Conservation (phyloP, 331 rosid genomes). For the Acacia concinna region DNA sequence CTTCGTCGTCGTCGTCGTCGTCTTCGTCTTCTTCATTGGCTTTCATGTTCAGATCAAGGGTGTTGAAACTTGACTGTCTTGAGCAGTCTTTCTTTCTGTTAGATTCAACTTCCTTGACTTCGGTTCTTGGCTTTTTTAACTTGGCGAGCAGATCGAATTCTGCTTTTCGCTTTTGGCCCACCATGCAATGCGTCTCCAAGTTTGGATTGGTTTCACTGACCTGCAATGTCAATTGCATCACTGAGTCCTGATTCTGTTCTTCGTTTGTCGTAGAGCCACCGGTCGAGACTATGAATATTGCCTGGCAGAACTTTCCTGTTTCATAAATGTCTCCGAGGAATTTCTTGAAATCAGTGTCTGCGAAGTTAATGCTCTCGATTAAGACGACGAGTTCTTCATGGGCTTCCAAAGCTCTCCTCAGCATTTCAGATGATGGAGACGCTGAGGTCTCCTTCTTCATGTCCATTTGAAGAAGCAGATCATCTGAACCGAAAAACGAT, state of each 20-base stretch:
- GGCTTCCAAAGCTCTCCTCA: constrained; percentile 52
- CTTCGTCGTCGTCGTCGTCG: not conserved
- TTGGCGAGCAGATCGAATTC: constrained; percentile 57
- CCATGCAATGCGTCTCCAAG: constrained; percentile 42
- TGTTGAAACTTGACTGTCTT: constrained; percentile 68
- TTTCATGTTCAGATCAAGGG: constrained; percentile 73
- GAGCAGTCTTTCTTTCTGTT: constrained; percentile 45
- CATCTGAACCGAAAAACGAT: constrained; percentile 63
- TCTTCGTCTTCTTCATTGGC: constrained; percentile 65
- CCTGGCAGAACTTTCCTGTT: constrained; percentile 47
- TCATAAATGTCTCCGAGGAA: constrained; percentile 59
- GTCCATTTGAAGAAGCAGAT: constrained; percentile 58
- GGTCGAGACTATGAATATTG: constrained; percentile 57
- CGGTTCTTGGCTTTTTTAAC: constrained; percentile 51
- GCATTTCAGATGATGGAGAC: constrained; percentile 40
- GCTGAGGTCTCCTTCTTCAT: constrained; percentile 33
- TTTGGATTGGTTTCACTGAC: constrained; percentile 39
- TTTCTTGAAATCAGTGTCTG: constrained; percentile 64
- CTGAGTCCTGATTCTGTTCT: constrained; percentile 37
- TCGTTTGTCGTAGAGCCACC: constrained; percentile 35
- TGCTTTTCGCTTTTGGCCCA: constrained; percentile 61
- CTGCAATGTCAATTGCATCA: constrained; percentile 56
- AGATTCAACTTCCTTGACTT: constrained; percentile 41
- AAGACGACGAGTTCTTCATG: constrained; percentile 60
- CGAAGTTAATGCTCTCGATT: constrained; percentile 65